phyloP scores from a whole-genome alignment of 2,329 filamentous ascomycete genomes.

The Penicillium glabrum region DNA sequence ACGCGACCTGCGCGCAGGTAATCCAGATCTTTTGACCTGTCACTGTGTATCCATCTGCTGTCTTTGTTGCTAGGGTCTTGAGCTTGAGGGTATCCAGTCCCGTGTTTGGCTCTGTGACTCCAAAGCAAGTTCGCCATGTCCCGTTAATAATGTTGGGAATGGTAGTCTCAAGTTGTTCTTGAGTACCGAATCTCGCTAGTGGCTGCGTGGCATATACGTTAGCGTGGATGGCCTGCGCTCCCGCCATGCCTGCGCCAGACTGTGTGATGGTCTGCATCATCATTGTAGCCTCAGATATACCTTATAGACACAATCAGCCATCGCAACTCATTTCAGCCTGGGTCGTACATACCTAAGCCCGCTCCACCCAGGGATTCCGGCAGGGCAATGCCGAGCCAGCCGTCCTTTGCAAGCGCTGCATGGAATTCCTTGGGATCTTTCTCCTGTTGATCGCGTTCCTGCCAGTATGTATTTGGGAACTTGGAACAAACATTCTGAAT shows the following conservation, averaged over 20 bases:
- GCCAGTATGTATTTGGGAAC: slow-evolving; percentile 75
- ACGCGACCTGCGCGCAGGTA: slow-evolving; percentile 76
- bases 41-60: slow-evolving; percentile 64
- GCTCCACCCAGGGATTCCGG: slow-evolving; percentile 73
- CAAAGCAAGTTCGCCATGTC: slow-evolving; percentile 72
- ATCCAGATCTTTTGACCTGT: slow-evolving; percentile 89
- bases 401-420: slow-evolving; percentile 68
- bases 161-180: slow-evolving; percentile 62
- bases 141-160: slow-evolving; percentile 72
- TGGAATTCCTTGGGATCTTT: slow-evolving; percentile 75
- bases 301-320: slow-evolving; percentile 8
- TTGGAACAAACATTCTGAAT: slow-evolving; percentile 66
- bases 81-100: slow-evolving; percentile 72
- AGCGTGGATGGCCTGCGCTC: slow-evolving; percentile 59
- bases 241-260: slow-evolving; percentile 73
- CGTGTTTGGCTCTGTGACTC: slow-evolving; percentile 57
- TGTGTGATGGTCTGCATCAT: slow-evolving; percentile 84
- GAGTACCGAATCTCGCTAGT: slow-evolving; percentile 69
- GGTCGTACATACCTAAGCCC: slow-evolving; percentile 54
- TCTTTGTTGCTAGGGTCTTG: slow-evolving; percentile 62
- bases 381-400: slow-evolving; percentile 79
- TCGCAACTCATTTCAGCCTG: slow-evolving; percentile 22
- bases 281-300: slow-evolving; percentile 77
- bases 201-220: slow-evolving; percentile 64
- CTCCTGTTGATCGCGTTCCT: slow-evolving; percentile 67